Conservation (phyloP, 2,329 filamentous ascomycete genomes). For the Cercospora canescens region DNA sequence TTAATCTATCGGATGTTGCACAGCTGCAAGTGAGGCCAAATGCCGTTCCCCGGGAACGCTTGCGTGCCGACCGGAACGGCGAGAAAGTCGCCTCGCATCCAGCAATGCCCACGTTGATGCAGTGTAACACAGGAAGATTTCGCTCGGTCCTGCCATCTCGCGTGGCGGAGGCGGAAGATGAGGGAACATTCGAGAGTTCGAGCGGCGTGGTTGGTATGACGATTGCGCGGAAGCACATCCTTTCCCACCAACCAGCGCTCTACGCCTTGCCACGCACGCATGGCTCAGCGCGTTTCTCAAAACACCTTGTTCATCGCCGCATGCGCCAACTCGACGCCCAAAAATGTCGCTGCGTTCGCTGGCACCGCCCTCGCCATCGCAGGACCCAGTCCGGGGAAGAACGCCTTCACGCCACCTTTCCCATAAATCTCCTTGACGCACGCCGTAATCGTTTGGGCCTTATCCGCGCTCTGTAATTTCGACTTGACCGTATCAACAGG, state of each 20-base stretch:
- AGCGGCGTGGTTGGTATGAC: background rate
- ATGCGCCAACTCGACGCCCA: constrained; percentile 81
- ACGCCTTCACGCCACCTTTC: constrained; percentile 80
- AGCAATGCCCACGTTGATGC: background rate
- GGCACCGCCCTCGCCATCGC: constrained; percentile 91
- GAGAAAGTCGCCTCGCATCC: background rate
- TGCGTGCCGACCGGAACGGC: background rate
- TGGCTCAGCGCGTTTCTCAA: constrained; percentile 31
- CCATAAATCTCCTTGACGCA: constrained; percentile 82
- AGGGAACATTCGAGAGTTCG: too few species aligned
- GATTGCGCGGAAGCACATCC: background rate
- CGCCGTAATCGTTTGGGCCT: constrained; percentile 75
- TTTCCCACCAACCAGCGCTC: background rate
- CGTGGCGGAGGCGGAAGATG: background rate
- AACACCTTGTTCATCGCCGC: constrained; percentile 79
- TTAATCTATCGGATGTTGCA: background rate
- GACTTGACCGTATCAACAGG: constrained; percentile 97
- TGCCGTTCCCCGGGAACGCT: background rate
- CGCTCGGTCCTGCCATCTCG: background rate
- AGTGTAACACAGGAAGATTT: background rate
- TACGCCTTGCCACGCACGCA: background rate
- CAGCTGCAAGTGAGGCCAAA: background rate
- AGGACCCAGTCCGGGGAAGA: constrained; percentile 95
- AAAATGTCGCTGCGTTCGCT: constrained; percentile 93
- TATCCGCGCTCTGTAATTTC: constrained; percentile 85